phyloP scores from a whole-genome alignment of 805 yeast genomes.

The Candida adriatica region DNA sequence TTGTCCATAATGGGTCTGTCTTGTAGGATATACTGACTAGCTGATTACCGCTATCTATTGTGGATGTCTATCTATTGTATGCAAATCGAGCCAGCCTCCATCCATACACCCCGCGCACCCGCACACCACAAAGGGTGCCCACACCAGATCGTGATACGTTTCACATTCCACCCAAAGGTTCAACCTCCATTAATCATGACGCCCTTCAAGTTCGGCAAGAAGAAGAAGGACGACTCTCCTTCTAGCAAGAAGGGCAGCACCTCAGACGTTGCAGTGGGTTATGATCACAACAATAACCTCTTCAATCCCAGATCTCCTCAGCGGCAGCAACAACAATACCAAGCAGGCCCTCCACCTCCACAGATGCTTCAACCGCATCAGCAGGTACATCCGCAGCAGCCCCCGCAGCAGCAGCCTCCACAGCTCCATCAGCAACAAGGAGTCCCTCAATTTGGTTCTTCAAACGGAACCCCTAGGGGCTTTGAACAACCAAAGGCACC shows the following conservation, averaged over 20 bases:
- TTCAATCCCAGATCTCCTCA: constrained; percentile 20
- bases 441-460: too few relatives aligned
- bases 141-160: not conserved
- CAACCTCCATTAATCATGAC: constrained; percentile 25
- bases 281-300: constrained; percentile 21
- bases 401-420: constrained; percentile 8
- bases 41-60: too few relatives aligned
- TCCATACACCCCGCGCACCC: constrained; percentile 1
- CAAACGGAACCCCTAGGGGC: too few relatives aligned
- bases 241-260: constrained; percentile 8
- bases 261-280: constrained; percentile 8
- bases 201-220: constrained; percentile 51
- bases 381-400: constrained; percentile 21
- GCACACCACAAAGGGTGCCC: not conserved
- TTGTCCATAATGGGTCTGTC: too few relatives aligned
- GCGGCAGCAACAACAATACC: constrained; percentile 10
- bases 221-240: constrained; percentile 30
- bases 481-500: too few relatives aligned
- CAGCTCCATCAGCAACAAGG: not conserved
- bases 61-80: too few relatives aligned
- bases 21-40: too few relatives aligned
- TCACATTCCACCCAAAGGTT: not conserved
- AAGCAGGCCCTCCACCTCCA: constrained; percentile 6
- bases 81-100: too few relatives aligned
- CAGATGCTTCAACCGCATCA: constrained; percentile 9